A percentile compares a stretch with the other conserved stretches of the same genome.
Conservation (phyloP, 2,329 filamentous ascomycete genomes). For the Colletotrichum somersetense region DNA sequence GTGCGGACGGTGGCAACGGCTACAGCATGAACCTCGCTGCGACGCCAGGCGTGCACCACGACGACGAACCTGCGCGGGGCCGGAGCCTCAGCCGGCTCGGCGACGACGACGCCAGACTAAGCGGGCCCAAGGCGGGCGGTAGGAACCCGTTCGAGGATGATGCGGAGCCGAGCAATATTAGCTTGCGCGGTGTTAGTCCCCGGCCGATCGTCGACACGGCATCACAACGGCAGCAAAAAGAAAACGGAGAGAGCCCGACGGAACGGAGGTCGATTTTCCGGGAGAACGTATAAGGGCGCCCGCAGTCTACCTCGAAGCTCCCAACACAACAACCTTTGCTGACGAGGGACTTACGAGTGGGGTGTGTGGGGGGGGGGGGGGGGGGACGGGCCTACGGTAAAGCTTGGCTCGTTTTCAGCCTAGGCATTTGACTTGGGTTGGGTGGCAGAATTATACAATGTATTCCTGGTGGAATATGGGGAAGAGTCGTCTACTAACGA, state of each 20-base stretch:
- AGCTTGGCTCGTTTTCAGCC: neutral
- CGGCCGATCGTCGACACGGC: conserved; percentile 71
- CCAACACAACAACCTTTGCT: neutral
- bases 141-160: conserved; percentile 80
- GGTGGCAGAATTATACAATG: too few species aligned
- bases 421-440: neutral
- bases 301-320: neutral
- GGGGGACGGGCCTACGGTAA: too few species aligned
- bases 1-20: conserved; percentile 54
- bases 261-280: conserved; percentile 78
- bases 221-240: conserved; percentile 47
- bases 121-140: conserved; percentile 53
- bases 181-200: conserved; percentile 79
- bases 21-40: conserved; percentile 64
- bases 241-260: conserved; percentile 69
- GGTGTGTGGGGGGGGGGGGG: too few species aligned
- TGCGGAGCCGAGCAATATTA: conserved; percentile 71
- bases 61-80: conserved; percentile 46
- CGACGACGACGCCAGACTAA: conserved; percentile 49
- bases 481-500: conserved; percentile 20
- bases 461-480: too few species aligned
- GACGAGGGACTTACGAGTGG: neutral
- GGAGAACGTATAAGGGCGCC: conserved; percentile 70
- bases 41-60: conserved; percentile 50
- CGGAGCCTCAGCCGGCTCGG: conserved; percentile 36